Evolutionary conservation across 2,329 filamentous ascomycete genomes (phyloP).

Genomic region (Ophioceras dolichostomum): DNA sequence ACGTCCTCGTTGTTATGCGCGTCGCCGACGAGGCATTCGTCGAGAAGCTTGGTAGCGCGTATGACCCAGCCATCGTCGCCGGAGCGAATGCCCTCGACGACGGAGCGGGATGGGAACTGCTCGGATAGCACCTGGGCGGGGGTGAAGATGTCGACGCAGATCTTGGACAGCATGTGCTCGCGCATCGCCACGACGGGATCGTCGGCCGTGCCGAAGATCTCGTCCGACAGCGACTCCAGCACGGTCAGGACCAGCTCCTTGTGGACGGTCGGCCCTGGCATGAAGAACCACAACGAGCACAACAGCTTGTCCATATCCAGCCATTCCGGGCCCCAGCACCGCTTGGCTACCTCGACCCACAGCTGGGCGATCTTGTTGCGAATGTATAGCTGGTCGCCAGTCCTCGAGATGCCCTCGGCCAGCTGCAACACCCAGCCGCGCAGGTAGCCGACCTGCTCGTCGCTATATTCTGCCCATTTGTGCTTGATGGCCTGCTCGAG

Average conservation of each 20-base stretch:
- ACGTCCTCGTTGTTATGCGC: constrained; percentile 54
- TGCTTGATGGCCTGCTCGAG: constrained; percentile 85
- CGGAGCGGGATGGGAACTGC: constrained; percentile 61
- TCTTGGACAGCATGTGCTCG: constrained; percentile 73
- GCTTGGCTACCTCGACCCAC: constrained; percentile 91
- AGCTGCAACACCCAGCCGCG: constrained; percentile 70
- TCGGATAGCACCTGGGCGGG: constrained; percentile 63
- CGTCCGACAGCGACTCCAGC: constrained; percentile 84
- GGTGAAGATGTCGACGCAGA: constrained; percentile 89
- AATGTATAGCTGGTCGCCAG: constrained; percentile 70
- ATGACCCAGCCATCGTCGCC: constrained; percentile 80
- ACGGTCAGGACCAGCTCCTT: constrained; percentile 83
- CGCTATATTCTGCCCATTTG: constrained; percentile 62
- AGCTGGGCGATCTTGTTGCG: constrained; percentile 89
- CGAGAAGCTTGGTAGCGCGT: constrained; percentile 62
- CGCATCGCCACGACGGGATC: constrained; percentile 76
- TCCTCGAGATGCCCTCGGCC: constrained; percentile 54
- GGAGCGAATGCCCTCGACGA: constrained; percentile 56
- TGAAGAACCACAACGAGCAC: constrained; percentile 72
- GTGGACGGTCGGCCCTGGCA: constrained; percentile 45
- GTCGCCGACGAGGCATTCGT: constrained; percentile 56
- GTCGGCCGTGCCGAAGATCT: constrained; percentile 74
- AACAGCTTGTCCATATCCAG: constrained; percentile 84
- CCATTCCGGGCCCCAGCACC: constrained; percentile 89
- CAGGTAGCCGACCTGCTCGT: constrained; percentile 55